Conservation (phyloP, 495 filamentous ascomycete genomes). For the Saxispiralis lemnorum region DNA sequence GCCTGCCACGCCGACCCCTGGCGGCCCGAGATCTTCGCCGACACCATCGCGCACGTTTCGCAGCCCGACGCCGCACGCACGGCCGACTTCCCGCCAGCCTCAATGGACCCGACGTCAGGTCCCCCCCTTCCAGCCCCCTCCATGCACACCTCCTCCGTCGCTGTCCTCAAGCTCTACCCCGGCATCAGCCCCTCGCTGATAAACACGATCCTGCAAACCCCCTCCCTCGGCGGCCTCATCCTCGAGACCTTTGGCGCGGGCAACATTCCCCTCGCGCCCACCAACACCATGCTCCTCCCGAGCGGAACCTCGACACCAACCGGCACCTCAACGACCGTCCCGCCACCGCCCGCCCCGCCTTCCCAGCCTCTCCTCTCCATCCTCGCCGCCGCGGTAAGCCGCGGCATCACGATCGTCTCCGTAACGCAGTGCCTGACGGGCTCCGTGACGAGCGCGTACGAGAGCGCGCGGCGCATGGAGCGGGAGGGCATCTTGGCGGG, state of each 20-base stretch:
- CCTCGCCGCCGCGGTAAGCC: conserved; percentile 54
- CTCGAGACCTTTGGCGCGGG: conserved; percentile 93
- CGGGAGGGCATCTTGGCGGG: conserved; percentile 82
- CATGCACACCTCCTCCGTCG: conserved; percentile 74
- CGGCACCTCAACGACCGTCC: conserved; percentile 28
- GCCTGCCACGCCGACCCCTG: conserved; percentile 29
- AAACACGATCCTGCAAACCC: conserved; percentile 64
- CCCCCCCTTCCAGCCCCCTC: conserved; percentile 23
- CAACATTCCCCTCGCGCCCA: conserved; percentile 46
- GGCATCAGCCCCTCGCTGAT: conserved; percentile 93
- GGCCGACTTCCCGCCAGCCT: no score
- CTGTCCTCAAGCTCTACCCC: conserved; percentile 84
- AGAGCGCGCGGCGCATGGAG: conserved; percentile 72
- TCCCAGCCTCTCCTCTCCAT: conserved; percentile 70
- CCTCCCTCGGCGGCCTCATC: conserved; percentile 64
- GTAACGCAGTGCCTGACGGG: conserved; percentile 83
- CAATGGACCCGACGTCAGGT: no score
- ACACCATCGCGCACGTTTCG: conserved; percentile 30
- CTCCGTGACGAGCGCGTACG: conserved; percentile 79
- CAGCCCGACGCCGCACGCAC: no score
- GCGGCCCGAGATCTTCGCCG: conserved; percentile 32
- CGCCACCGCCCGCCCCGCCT: no score
- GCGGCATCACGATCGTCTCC: conserved; percentile 80
- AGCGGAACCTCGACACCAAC: no score
- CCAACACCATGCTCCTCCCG: no score